Conservation (phyloP, 176 grass and related monocot genomes). For the Puccinellia tenuiflora region DNA sequence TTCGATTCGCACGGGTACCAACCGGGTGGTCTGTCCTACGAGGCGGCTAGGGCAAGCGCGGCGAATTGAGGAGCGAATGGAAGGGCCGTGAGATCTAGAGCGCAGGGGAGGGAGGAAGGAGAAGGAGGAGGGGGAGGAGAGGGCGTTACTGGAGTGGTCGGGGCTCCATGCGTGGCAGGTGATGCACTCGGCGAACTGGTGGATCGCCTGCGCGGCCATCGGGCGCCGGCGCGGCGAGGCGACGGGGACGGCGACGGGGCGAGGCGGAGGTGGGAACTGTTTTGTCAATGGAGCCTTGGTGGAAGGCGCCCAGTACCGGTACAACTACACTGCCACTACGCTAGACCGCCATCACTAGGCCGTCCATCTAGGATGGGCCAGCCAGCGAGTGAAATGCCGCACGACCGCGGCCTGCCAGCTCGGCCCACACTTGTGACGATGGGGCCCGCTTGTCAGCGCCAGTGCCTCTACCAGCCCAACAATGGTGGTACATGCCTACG, state of each 20-base stretch:
- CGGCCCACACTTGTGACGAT: not conserved
- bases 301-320: slow-evolving; percentile 5
- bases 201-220: slow-evolving; percentile 72
- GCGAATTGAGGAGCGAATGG: not conserved
- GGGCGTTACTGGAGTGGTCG: slow-evolving; percentile 66
- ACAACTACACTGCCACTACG: not conserved
- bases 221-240: not conserved
- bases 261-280: not conserved
- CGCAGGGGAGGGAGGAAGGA: not conserved
- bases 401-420: not conserved
- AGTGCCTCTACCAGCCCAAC: not conserved
- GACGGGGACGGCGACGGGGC: not conserved
- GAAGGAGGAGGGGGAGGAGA: not conserved
- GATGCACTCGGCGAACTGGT: slow-evolving; percentile 99
- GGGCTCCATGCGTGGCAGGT: slow-evolving; percentile 96
- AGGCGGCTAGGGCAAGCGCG: too few relatives aligned
- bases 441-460: not conserved
- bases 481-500: too few relatives aligned
- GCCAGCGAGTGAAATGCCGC: not conserved
- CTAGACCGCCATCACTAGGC: not conserved
- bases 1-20: not conserved
- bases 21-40: not conserved
- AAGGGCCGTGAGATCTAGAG: slow-evolving; percentile 21
- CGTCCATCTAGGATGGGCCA: not conserved
- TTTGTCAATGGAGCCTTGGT: not conserved